phyloP scores from a whole-genome alignment of 2,329 filamentous ascomycete species.

The Monosporascus cannonballus region DNA sequence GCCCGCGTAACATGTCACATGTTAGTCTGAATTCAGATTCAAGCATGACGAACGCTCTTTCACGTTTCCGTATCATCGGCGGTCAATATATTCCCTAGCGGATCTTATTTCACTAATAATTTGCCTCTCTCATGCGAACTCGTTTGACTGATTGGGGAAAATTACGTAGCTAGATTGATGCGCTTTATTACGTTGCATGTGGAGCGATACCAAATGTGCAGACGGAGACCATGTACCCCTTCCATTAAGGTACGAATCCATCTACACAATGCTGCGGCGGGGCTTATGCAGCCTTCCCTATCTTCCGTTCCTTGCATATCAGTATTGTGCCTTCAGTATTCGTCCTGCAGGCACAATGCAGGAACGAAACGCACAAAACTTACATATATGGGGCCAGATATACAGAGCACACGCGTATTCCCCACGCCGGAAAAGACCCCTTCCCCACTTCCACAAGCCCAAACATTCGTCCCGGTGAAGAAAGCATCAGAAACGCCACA shows the following conservation, averaged over 20 bases:
- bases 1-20: background rate
- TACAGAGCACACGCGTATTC: background rate
- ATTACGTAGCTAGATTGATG: background rate
- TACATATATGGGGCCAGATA: background rate
- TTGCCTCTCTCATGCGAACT: background rate
- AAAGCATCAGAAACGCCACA: background rate
- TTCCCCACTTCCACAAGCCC: background rate
- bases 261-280: conserved; percentile 5
- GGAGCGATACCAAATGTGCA: conserved; percentile 2
- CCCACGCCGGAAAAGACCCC: background rate
- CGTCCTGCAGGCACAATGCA: conserved; percentile 25
- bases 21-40: background rate
- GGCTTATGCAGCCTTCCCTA: conserved; percentile 11
- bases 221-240: conserved; percentile 8
- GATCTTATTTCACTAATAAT: background rate
- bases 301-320: conserved; percentile 23
- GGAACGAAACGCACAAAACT: background rate
- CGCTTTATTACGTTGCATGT: background rate
- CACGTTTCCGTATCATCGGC: background rate
- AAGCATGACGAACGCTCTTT: background rate
- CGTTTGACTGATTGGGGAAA: background rate
- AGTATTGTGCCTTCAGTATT: conserved; percentile 23
- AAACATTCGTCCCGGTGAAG: background rate
- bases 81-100: background rate
- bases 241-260: background rate